phyloP scores from a whole-genome alignment of 139 green algal species.

The Tetraselmis striata region DNA sequence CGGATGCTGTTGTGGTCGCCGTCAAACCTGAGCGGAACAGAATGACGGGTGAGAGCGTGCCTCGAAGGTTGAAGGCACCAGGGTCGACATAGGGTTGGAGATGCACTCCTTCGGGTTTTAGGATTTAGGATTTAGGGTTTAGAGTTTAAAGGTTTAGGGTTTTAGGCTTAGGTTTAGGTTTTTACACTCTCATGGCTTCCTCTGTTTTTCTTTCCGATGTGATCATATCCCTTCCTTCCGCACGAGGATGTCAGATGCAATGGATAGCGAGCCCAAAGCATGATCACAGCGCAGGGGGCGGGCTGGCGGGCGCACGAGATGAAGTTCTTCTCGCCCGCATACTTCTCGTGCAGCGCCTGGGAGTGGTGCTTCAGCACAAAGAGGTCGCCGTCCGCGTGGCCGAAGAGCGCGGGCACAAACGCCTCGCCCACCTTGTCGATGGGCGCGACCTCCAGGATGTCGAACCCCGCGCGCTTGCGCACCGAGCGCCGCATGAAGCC shows the following conservation, averaged over 20 bases:
- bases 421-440: slow-evolving; percentile 39
- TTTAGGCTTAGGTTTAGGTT: too few relatives aligned
- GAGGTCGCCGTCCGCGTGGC: slow-evolving; percentile 70
- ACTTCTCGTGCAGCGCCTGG: slow-evolving; percentile 50
- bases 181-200: too few relatives aligned
- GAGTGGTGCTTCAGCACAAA: slow-evolving; percentile 75
- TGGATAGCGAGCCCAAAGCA: too few relatives aligned
- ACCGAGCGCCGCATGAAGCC: slow-evolving; percentile 66
- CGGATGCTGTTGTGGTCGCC: slow-evolving; percentile 90
- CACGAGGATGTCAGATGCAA: too few relatives aligned
- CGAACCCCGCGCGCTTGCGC: slow-evolving; percentile 65
- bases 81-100: too few relatives aligned
- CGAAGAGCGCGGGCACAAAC: slow-evolving; percentile 88
- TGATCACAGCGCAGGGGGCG: background rate
- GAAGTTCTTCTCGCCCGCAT: slow-evolving; percentile 83
- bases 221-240: too few relatives aligned
- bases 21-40: slow-evolving; percentile 51
- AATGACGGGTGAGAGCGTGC: background rate
- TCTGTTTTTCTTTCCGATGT: too few relatives aligned
- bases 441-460: slow-evolving; percentile 49
- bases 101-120: too few relatives aligned
- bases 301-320: slow-evolving; percentile 26
- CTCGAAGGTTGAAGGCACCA: too few relatives aligned
- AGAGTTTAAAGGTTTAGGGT: too few relatives aligned
- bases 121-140: too few relatives aligned